phyloP scores from a whole-genome alignment of 192 early-diverging fungal genomes.

The Diversispora epigaea region DNA sequence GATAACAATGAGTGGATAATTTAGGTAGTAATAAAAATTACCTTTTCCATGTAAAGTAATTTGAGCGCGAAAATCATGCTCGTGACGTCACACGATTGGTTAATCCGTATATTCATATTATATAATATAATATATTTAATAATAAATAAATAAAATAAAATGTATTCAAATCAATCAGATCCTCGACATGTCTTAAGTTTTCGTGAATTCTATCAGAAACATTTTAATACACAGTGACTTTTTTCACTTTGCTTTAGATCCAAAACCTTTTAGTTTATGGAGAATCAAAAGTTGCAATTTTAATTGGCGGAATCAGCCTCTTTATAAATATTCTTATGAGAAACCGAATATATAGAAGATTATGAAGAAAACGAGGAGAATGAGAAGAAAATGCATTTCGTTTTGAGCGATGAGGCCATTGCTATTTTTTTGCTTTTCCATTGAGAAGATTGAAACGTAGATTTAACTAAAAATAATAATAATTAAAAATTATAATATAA shows the following conservation, averaged over 20 bases:
- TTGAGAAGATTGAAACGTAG: neutral
- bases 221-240: neutral
- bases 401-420: neutral
- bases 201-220: neutral
- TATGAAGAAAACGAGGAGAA: neutral
- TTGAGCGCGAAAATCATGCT: too few species aligned
- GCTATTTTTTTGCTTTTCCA: neutral
- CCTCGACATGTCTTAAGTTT: neutral
- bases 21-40: too few species aligned
- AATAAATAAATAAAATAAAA: too few species aligned
- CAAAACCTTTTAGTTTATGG: neutral
- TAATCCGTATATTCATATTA: too few species aligned
- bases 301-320: too few species aligned
- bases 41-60: too few species aligned
- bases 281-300: neutral
- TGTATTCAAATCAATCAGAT: too few species aligned
- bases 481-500: neutral
- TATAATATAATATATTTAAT: too few species aligned
- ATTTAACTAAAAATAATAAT: neutral
- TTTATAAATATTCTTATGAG: neutral
- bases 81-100: too few species aligned
- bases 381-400: neutral
- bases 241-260: neutral
- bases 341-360: neutral
- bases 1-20: too few species aligned